Conservation (phyloP, 139 green algal species). For the Prasinococcaceae sp. region DNA sequence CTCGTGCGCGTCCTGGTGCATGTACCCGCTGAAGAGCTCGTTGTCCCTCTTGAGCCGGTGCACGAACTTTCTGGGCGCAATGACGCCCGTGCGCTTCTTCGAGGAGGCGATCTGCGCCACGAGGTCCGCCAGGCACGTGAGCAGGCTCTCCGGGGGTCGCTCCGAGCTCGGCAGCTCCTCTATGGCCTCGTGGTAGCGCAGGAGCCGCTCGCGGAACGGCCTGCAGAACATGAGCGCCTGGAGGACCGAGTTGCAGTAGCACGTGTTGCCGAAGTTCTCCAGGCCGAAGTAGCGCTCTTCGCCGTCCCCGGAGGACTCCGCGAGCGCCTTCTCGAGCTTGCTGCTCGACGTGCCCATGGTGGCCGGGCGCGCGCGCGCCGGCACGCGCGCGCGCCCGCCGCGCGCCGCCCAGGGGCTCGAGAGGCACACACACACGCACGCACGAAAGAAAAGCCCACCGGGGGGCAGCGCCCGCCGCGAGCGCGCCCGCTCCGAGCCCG, state of each 20-base stretch:
- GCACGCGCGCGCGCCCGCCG: too few species aligned
- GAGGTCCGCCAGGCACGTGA: conserved; percentile 77
- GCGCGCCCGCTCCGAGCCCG: too few species aligned
- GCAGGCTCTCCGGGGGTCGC: conserved; percentile 84
- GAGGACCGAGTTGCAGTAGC: conserved; percentile 93
- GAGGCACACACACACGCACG: too few species aligned
- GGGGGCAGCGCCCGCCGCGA: too few species aligned
- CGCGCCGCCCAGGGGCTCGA: too few species aligned
- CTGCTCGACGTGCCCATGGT: conserved; percentile 16
- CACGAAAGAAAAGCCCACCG: too few species aligned
- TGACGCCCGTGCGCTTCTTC: conserved; percentile 73
- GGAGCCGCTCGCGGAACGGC: conserved; percentile 45
- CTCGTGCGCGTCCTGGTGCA: conserved; percentile 97
- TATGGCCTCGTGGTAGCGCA: conserved; percentile 52
- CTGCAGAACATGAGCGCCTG: conserved; percentile 49
- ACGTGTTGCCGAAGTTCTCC: conserved; percentile 99
- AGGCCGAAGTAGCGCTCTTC: conserved; percentile 90
- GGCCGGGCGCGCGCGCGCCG: too few species aligned
- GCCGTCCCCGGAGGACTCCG: conserved; percentile 47
- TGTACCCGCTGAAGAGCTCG: conserved; percentile 82
- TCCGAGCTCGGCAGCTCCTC: too few species aligned
- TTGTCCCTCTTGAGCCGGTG: conserved; percentile 80
- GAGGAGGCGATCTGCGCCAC: conserved; percentile 55
- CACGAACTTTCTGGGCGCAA: conserved; percentile 81
- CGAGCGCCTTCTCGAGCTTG: conserved; percentile 42